Base-by-base conservation (phyloP, 2,329 filamentous ascomycete species). In the Aspergillus sp. region DNA sequence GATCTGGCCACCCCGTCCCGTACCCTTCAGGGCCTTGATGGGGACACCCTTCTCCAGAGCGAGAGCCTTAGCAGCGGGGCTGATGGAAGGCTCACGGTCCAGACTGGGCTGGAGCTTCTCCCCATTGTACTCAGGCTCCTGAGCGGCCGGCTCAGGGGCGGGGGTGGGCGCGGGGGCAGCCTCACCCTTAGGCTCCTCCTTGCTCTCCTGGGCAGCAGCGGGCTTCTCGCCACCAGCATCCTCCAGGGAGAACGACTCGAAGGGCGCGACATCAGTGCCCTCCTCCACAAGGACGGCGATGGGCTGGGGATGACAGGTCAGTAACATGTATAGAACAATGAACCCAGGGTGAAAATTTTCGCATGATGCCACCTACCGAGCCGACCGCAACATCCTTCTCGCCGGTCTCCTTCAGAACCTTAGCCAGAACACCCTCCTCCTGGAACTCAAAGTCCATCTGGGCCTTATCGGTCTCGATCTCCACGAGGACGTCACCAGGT, bases 401-500 rank as follows among this genome's bases (percentile, higher is more conserved):
- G 61, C 95, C 95, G 55, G 88, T 87, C 43, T 96, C 89, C 79
- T 91, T 94, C 69, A 99, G 81, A 59, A 97, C 83, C 83, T 96
- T 96, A 68, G 94, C 93, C 63, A 99, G 82, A 56, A 96, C 84
- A 80, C 93, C 94, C 73, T 97, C 94, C 70, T 99, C 94, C 78
- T 99, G 94, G 78, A 96, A 97, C 78, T 99, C 94, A 74, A 99
- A 97, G 81, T 99, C 94, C 94, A 99, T 99, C 81, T 97, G 94
- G 60, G 94, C 94, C 84, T 99, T 99, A 78, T 99, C 94, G 66
- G 94, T 99, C 84, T 99, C 94, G 68, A 97, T 96, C 82, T 96
- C 92, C 64, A 96, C 92, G 64, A 99, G 80, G 44, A 99, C 94
- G 73, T 99, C 94, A 72, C 94, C 94, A 48, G 95, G 92, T 53